phyloP scores from a whole-genome alignment of 768 basidiomycete genomes.

The Calocybe cyanea region DNA sequence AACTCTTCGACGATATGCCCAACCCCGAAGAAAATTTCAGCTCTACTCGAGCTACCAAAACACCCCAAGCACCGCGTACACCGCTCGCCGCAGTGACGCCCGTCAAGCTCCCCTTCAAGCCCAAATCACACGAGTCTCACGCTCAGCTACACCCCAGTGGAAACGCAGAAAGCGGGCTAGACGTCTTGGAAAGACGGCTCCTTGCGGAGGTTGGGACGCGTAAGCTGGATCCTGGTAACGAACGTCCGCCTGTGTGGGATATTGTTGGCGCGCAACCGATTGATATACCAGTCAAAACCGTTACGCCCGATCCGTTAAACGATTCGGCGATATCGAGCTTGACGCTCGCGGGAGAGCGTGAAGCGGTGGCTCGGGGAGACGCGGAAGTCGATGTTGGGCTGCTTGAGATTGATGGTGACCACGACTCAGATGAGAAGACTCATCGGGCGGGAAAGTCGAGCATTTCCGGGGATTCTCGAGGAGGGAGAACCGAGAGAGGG shows the following conservation, averaged over 20 bases:
- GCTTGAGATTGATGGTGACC: constrained; percentile 18
- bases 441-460: constrained; percentile 32
- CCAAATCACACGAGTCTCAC: constrained; percentile 7
- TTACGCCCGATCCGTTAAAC: constrained; percentile 30
- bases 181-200: constrained; percentile 67
- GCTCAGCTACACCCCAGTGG: constrained; percentile 12
- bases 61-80: constrained; percentile 43
- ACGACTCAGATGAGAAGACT: constrained; percentile 38
- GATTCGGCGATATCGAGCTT: constrained; percentile 57
- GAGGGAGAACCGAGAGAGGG: constrained; percentile 20
- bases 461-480: constrained; percentile 23
- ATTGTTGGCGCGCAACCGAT: constrained; percentile 29
- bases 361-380: constrained; percentile 22
- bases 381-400: constrained; percentile 21
- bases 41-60: constrained; percentile 11
- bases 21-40: not conserved
- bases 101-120: constrained; percentile 20
- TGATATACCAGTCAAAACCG: constrained; percentile 29
- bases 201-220: constrained; percentile 73
- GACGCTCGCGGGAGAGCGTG: constrained; percentile 35
- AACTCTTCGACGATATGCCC: constrained; percentile 16
- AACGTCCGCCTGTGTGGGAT: constrained; percentile 27
- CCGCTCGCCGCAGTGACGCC: constrained; percentile 43
- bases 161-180: constrained; percentile 53
- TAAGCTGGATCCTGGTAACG: constrained; percentile 30